Base-by-base conservation (phyloP, 192 early-diverging fungal genomes). In the Funneliformis geosporum region DNA sequence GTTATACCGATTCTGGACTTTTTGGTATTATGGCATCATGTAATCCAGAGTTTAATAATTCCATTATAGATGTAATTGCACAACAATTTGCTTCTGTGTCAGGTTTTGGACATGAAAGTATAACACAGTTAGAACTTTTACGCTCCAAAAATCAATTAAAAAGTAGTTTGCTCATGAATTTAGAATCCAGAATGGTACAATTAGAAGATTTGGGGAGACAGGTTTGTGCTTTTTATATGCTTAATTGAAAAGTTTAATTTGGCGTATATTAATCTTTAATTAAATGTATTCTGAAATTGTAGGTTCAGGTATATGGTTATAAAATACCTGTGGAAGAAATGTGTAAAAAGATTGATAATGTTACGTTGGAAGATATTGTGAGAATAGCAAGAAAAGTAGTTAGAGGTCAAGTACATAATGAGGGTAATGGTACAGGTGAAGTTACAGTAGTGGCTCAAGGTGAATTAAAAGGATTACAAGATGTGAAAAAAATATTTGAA, bases 101-200 rank as follows among this genome's bases (percentile, higher is more conserved):
- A 8, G 83, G 86, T 18, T 73, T 66, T 16, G 60, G 79, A 75
- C 76, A 73, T 67, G 71, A 83, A 16, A 83, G 83, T 3, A 86
- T 92, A n/a, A 84, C 85, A 2, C 76, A 85, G 40, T 80, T 83
- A 4, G 95, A 96, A 79, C 86, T 98, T 21, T 83, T 85, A 4
- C 88, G 98, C 18, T 96, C 98, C 21, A 98, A 98, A 85, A 99
- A 99, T 87, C 96, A 98, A 84, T 90, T 99, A 65, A 95, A 95
- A 84, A 93, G 91, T 42, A 93, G 90, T 68, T 86, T 99, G 42
- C 88, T 99, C 64, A 99, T 99, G 96, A 94, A 92, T 71, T 86
- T 99, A 18, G 98, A 99, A 80, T 93, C 90, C 80, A 91, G 94
- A 47, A 89, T 94, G 88, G 96, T 99, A 6, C 94, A 97, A 85